Evolutionary conservation across 2,329 filamentous ascomycete species (phyloP), one percentile per base, ranked within the genome.

Genomic region (Cercospora zeina): DNA sequence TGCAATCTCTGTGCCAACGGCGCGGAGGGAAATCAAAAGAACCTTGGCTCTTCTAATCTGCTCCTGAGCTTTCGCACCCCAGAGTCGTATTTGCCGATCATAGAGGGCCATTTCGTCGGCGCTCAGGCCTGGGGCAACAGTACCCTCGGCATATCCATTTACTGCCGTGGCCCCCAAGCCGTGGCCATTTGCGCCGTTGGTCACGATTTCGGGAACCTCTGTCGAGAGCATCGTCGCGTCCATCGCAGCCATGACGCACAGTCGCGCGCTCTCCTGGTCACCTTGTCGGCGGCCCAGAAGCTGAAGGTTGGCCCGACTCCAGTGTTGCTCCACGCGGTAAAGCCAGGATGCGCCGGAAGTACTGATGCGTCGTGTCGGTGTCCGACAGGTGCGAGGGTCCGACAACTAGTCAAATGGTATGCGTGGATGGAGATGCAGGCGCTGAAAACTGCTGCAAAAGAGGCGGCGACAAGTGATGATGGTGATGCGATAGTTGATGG

Each of bases 41-140:
- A 99, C 89, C 72, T 92, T 92, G 62, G 95, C 91, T 62, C 85
- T 89, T 70, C 93, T 91, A 62, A 99, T 92, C n/a, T 67, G 68
- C 75, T 96, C 89, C 76, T 99, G 95, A 6, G 95, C 95, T 71
- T 95, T 88, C 73, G 97, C 90, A 47, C 95, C 95, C 95, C 95
- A 99, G 31, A 99, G 87, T 58, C 95, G 89, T 72, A 99, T 97
- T 76, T 99, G 95, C 54, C 95, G 88, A 78, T 99, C 95, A 75
- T 99, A 99, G 5, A 97, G 86, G 13, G 93, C 95, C 72, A 97
- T 96, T 74, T 99, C 95, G 77, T 97, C 95, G 91, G 65, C 66
- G 58, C 71, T 74, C 49, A 75, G 65, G 6, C 70, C 70, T 16
- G 70, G 65, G 14, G 65, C 65, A 14, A 68, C 65, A n/a, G 68